A percentile compares a stretch with the other conserved stretches of the same genome.
phyloP scores from a whole-genome alignment of 2,329 filamentous ascomycete species.

The Microdochium trichocladiopsis region DNA sequence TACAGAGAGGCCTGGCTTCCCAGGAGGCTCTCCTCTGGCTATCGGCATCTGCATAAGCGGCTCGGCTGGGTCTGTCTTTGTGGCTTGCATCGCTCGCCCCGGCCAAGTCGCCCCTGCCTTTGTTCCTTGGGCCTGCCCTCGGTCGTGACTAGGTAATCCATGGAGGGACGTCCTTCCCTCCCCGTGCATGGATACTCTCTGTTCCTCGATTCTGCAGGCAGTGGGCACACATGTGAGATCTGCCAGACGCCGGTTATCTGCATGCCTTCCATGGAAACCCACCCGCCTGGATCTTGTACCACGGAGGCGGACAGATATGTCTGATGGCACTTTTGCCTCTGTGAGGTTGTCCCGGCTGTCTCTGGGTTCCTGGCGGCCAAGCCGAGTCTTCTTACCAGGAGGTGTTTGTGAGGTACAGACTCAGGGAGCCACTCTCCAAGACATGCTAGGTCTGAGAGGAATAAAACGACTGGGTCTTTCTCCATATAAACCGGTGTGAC shows the following conservation, averaged over 20 bases:
- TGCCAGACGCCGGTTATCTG: conserved; percentile 24
- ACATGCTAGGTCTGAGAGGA: not conserved
- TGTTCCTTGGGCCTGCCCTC: too few relatives aligned
- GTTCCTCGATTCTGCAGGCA: conserved; percentile 21
- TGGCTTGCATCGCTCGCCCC: too few relatives aligned
- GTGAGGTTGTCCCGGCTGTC: too few relatives aligned
- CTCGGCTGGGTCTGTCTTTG: too few relatives aligned
- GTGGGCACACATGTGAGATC: conserved; percentile 19
- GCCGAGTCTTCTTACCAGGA: not conserved
- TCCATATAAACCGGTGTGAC: not conserved
- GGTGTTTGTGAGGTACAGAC: not conserved
- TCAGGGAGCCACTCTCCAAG: not conserved
- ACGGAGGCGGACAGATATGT: not conserved
- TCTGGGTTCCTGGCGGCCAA: not conserved
- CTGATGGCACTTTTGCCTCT: not conserved
- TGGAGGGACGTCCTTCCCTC: not conserved
- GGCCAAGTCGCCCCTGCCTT: too few relatives aligned
- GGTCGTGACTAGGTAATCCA: too few relatives aligned
- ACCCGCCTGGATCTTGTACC: conserved; percentile 3
- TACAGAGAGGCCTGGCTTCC: too few relatives aligned
- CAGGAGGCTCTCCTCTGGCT: too few relatives aligned
- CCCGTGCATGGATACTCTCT: conserved; percentile 4
- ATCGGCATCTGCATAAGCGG: too few relatives aligned
- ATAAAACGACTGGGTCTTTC: not conserved
- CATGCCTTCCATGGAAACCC: conserved; percentile 8